phyloP scores from a whole-genome alignment of 768 basidiomycete species.

The Amanita rubescens region DNA sequence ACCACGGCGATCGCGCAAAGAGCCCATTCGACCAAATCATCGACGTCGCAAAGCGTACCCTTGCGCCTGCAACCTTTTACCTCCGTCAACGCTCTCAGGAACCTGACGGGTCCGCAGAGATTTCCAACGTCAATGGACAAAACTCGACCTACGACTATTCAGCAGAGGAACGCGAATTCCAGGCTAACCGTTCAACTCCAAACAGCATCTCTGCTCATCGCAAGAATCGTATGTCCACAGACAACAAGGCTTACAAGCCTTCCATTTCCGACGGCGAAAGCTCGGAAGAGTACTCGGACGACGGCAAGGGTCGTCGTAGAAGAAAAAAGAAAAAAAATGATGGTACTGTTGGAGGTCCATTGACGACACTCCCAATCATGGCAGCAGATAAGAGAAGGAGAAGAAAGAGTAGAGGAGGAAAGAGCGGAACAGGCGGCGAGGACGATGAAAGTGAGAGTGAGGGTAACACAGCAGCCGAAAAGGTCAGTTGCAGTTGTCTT shows the following conservation, averaged over 20 bases:
- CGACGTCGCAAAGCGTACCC: conserved; percentile 45
- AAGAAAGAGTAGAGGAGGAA: conserved; percentile 39
- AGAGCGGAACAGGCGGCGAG: conserved; percentile 38
- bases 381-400: conserved; percentile 58
- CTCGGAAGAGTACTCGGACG: conserved; percentile 48
- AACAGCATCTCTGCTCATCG: conserved; percentile 25
- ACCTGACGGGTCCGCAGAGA: conserved; percentile 32
- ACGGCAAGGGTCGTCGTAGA: conserved; percentile 40
- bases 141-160: conserved; percentile 70
- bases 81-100: conserved; percentile 56
- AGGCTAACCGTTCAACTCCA: conserved; percentile 27
- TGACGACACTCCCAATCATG: conserved; percentile 63
- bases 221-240: conserved; percentile 59
- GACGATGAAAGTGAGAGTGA: conserved; percentile 42
- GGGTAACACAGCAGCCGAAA: conserved; percentile 28
- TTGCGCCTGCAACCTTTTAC: conserved; percentile 54
- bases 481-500: conserved; percentile 17
- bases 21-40: conserved; percentile 61
- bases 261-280: conserved; percentile 54
- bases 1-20: conserved; percentile 44
- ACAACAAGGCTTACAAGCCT: conserved; percentile 81
- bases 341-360: conserved; percentile 43
- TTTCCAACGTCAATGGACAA: conserved; percentile 24
- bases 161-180: conserved; percentile 63
- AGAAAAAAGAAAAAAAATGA: conserved; percentile 51